Conservation (phyloP, 2,329 filamentous ascomycete species). For the Epichloe scottii region DNA sequence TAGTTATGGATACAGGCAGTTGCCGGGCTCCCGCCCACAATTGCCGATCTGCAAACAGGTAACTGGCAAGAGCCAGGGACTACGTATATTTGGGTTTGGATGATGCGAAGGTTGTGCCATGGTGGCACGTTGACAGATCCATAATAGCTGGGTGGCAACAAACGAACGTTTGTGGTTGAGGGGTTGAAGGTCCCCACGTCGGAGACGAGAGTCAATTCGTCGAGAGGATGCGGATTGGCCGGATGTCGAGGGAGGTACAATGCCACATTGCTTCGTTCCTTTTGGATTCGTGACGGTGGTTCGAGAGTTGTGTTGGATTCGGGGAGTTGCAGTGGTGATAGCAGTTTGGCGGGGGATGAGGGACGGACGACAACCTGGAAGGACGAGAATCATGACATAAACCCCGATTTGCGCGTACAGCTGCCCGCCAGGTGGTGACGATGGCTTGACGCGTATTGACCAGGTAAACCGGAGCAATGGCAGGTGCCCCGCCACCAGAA, state of each 20-base stretch:
- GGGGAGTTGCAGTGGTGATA: background rate
- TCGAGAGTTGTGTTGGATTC: no score
- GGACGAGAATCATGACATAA: no score
- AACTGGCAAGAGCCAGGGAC: background rate
- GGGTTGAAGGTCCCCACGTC: background rate
- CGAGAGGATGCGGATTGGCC: no score
- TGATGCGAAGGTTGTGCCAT: constrained; percentile 2
- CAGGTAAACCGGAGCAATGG: background rate
- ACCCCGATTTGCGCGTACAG: background rate
- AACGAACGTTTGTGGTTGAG: background rate
- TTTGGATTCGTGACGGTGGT: no score
- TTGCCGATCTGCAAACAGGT: background rate
- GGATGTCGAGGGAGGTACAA: no score
- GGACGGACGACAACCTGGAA: background rate
- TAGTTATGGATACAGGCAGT: background rate
- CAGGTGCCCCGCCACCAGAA: background rate
- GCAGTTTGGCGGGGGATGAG: background rate
- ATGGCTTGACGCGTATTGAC: background rate
- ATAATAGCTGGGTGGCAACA: background rate
- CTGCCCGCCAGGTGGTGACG: background rate
- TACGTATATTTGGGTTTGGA: background rate
- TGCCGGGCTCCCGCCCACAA: background rate
- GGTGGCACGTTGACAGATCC: background rate
- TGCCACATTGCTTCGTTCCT: no score
- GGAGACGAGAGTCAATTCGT: background rate